Evolutionary conservation across 1,139 yeast genomes (phyloP), one percentile per base, ranked within the genome.

Genomic region (Candida mesenterica): DNA sequence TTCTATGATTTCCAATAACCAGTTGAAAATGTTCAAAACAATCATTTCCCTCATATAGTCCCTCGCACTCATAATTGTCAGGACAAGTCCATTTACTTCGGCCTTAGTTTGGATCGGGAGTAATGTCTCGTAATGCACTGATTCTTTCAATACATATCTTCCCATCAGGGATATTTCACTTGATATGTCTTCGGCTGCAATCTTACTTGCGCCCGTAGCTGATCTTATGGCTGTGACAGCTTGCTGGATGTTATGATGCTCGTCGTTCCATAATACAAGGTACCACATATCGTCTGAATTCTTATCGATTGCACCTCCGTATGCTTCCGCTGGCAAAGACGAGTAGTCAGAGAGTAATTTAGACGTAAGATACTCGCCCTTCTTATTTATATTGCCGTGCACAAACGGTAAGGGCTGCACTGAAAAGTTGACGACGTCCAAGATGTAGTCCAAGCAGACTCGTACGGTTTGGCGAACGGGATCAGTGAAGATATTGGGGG

Each of bases 241-340:
- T 31, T 66, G 64, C 2, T 69, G 64, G 45, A 72, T 72, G 48
- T 77, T 73, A 51, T 84, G 92, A 44, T 65, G 68, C 50, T 84
- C 92, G 50, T 84, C 94, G 53, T 84, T 84, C 83, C 89, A 84
- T 15, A 83, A 61, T 15, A 81, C 55, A 23, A 80, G 64, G 32
- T 64, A 60, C 65, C 75, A 77, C 26, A 40, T 34, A 15, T 61
- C 52, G 10, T 44, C 45, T 1, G 62, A 46, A 40, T 61, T 62
- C 4, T 29, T 28, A 39, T 64, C 71, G 4, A 35, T 42, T 1
- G 48, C 55, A 0, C 59, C 62, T 4, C 61, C 66, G 36, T 66
- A 67, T n/a, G 42, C 43, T 22, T 38, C 52, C 19, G 38, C 36
- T 0, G 69, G 62, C 10, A 69, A 55, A 1, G 62, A 47, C 2